Conservation (phyloP, 192 early-diverging fungal species). For the Fimicolochytrium jonesii region DNA sequence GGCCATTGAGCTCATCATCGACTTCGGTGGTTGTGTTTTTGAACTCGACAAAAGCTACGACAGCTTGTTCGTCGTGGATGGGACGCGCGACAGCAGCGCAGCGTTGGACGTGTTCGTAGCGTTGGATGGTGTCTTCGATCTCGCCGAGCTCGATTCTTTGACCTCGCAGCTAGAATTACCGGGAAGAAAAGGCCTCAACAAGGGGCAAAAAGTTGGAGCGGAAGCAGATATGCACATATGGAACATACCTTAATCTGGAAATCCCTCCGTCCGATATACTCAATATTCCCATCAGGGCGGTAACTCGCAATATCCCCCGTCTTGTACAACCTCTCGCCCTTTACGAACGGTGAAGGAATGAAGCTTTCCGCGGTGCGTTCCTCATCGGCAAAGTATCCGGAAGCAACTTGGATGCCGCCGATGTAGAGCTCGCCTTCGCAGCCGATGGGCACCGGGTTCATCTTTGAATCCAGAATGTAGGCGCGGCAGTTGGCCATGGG, state of each 20-base stretch:
- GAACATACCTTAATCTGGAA: constrained; percentile 27
- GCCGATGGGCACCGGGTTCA: constrained; percentile 34
- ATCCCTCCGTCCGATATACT: constrained; percentile 28
- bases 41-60: constrained; percentile 2
- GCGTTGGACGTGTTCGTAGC: too few species aligned
- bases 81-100: too few species aligned
- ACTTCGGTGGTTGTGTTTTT: background rate
- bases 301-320: constrained; percentile 29
- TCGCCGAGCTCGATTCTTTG: constrained; percentile 22
- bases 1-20: too few species aligned
- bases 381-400: constrained; percentile 41
- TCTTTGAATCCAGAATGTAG: constrained; percentile 28
- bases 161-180: constrained; percentile 14
- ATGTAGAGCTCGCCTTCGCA: constrained; percentile 36
- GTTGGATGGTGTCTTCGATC: constrained; percentile 1
- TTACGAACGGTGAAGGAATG: background rate
- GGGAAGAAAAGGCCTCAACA: too few species aligned
- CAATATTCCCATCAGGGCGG: constrained; percentile 27
- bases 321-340: constrained; percentile 22
- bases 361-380: constrained; percentile 38
- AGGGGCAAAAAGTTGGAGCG: too few species aligned
- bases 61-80: background rate
- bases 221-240: too few species aligned
- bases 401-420: constrained; percentile 25
- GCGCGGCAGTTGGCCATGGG: constrained; percentile 20